Conservation (phyloP, 306 rosid genomes). For the Pyrus pyrifolia region DNA sequence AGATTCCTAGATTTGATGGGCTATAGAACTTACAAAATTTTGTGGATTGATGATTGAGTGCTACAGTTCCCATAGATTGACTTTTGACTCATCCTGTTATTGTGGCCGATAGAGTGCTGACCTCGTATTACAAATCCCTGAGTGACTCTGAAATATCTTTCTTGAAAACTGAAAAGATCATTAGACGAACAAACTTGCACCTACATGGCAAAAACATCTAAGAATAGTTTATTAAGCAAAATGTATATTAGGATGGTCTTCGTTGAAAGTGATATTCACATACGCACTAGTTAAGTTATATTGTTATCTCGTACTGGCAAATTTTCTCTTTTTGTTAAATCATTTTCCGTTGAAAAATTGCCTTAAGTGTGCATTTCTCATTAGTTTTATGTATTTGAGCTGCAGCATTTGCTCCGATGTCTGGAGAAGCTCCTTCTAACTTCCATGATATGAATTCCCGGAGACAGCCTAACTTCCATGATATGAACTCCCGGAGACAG, state of each 20-base stretch:
- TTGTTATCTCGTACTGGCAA: neutral
- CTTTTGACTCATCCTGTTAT: no score
- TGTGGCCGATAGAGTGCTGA: neutral
- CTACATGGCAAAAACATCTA: no score
- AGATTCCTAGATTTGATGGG: no score
- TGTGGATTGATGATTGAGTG: no score
- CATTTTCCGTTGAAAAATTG: neutral
- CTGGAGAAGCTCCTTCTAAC: conserved; percentile 28
- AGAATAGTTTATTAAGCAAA: neutral
- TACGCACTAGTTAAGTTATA: no score
- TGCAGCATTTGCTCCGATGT: conserved; percentile 92
- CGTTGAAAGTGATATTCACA: neutral
- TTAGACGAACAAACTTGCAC: neutral
- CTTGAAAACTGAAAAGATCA: neutral
- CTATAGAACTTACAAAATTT: no score
- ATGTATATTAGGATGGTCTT: neutral
- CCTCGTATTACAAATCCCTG: neutral
- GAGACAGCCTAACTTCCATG: conserved; percentile 33
- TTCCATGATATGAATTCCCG: conserved; percentile 24
- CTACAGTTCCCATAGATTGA: no score
- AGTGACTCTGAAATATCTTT: neutral
- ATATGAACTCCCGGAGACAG: neutral
- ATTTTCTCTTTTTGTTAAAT: neutral
- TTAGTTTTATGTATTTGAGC: neutral
- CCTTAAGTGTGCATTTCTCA: neutral